Evolutionary conservation across 768 basidiomycete genomes (phyloP), one percentile per base, ranked within the genome.

Genomic region (Hericium coralloides): DNA sequence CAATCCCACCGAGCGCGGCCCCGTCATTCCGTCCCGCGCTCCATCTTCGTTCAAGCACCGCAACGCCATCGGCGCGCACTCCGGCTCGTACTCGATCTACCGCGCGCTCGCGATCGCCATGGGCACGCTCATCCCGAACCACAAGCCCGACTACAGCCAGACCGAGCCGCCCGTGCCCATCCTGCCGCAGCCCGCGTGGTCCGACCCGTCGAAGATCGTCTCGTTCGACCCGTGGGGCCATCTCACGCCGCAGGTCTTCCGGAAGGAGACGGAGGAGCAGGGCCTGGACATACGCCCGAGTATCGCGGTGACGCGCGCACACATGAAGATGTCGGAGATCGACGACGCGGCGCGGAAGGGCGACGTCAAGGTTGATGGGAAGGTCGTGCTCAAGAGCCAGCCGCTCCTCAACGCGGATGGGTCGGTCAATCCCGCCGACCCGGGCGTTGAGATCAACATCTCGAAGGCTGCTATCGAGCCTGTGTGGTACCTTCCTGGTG

Each of bases 381-480:
- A 84, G 66, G 73, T 98, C 55, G 87, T 97, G 36, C 67, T 89
- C 60, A 79, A 79, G 70, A 89, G 85, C 60, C 72, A 72, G 17
- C 87, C 83, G 45, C 64, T 85, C 53, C 73, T 65, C 54, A 87
- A 87, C 50, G 76, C 77, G 18, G 87, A 90, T 64, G 87, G 87
- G 12, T 76, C 77, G 0, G 66, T 66, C 58, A 83, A 78, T 55
- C 69, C 73, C 7, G 79, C 74, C 23, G 77, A 81, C 56, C 82
- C 85, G 8, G 95, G 95, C 6, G 82, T 98, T 17, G 95, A 98
- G 74, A 81, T 98, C 12, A 81, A 74, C 49, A 81, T 88, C n/a
- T 85, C 83, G 68, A 98, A 98, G 73, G 95, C 94, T 0, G 95
- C 95, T 0, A 87, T 98, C 8, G 95, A 98, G 67, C 95, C 95